A percentile compares a stretch with the other conserved stretches of the same genome.
Conservation (phyloP, 2,329 filamentous ascomycete genomes). For the Cladosporium sphaerospermum region DNA sequence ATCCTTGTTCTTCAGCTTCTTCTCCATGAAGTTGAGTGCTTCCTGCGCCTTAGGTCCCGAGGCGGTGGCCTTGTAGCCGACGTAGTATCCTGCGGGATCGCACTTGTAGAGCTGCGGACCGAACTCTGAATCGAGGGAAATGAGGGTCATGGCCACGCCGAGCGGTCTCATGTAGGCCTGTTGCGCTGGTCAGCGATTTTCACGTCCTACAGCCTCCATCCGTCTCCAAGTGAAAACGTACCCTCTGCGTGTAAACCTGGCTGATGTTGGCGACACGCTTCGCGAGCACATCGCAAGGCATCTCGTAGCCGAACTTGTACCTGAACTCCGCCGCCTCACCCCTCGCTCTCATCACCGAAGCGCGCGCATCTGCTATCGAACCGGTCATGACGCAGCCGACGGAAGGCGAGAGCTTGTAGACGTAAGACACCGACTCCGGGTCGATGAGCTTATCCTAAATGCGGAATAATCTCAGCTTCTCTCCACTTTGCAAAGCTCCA, state of each 20-base stretch:
- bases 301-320: slow-evolving; percentile 99
- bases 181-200: slow-evolving; percentile 26
- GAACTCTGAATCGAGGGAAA: slow-evolving; percentile 85
- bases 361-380: slow-evolving; percentile 93
- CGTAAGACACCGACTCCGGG: slow-evolving; percentile 90
- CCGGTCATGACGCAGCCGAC: slow-evolving; percentile 98
- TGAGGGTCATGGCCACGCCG: slow-evolving; percentile 89
- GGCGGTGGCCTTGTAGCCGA: slow-evolving; percentile 96
- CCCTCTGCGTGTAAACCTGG: slow-evolving; percentile 96
- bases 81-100: slow-evolving; percentile 95
- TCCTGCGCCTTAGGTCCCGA: slow-evolving; percentile 98
- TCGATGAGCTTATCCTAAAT: slow-evolving; percentile 96
- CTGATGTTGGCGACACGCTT: slow-evolving; percentile 98
- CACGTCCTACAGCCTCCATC: slow-evolving; percentile 5
- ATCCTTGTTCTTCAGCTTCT: slow-evolving; percentile 99
- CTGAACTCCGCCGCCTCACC: slow-evolving; percentile 95
- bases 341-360: slow-evolving; percentile 85
- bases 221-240: slow-evolving; percentile 40
- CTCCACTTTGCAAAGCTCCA: background rate
- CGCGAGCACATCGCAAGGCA: slow-evolving; percentile 94
- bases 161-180: slow-evolving; percentile 97
- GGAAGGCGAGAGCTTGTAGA: slow-evolving; percentile 93
- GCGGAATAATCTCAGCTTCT: slow-evolving; percentile 15
- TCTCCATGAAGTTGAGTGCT: slow-evolving; percentile 96
- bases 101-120: slow-evolving; percentile 97